Evolutionary conservation across 2,329 filamentous ascomycete genomes (phyloP), one percentile per base, ranked within the genome.

Genomic region (Calonectria hongkongensis): DNA sequence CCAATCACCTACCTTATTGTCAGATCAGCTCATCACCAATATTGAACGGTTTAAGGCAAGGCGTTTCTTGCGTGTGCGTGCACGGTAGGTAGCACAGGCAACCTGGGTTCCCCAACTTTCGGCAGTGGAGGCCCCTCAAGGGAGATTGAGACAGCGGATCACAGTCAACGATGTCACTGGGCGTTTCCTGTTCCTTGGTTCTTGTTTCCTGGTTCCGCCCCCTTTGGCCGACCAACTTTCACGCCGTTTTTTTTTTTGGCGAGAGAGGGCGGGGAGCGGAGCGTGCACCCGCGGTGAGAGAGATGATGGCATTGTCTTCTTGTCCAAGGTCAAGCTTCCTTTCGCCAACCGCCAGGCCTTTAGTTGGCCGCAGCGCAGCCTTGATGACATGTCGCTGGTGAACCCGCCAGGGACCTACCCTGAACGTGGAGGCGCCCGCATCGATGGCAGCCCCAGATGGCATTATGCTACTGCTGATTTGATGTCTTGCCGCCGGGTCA

Each of bases 81-180:
- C 41, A 47, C 12, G 58, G 41, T 6, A 13, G 39, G 18, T 33
- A 43, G 21, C 28, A 25, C 28, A 45, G 33, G 39, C 13, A n/a
- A 36, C 12, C 39, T 5, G n/a, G 10, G 9, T 60, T 60, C 54
- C 36, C 54, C 54, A 60, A 41, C 54, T 41, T 60, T 60, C 54
- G 33, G 54, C 8, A 60, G 54, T 30, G 36, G 36, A 27, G 27
- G 45, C 25, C 3, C 16, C 39, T 39, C 18, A 28, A 69, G 56
- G 58, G 66, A 63, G 47, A 64, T 30, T 47, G 36, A 69, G 66
- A 69, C 66, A 69, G 33, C 47, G 27, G 45, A 43, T 43, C 66
- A 69, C 33, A 13, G 28, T 28, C 8, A 15, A 33, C 33, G 27
- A 41, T 25, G 47, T 51, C 58, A 27, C 28, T 18, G 39, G 18